A percentile compares a stretch with the other conserved stretches of the same genome.
These are phyloP conservation scores for Marasmius fiardii DNA, from an alignment of 1,284 basidiomycete genomes.

Conservation along the genomic window DNA sequence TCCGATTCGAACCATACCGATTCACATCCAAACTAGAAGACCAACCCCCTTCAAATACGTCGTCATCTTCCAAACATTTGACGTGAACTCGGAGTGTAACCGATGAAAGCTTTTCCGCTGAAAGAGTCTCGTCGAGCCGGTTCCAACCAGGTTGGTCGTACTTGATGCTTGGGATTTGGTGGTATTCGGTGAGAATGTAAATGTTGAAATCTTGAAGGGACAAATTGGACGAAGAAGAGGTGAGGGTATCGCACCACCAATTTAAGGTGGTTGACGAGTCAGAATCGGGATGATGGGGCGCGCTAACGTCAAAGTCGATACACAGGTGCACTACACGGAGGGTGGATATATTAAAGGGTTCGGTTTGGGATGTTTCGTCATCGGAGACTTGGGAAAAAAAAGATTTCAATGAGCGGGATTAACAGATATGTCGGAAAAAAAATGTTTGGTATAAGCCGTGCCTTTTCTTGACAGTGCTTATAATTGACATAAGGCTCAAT, in stretches of 20 bases:
- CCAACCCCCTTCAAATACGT: not conserved
- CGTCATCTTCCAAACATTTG: conserved; percentile 2
- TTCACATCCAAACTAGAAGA: no score
- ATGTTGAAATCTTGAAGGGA: conserved; percentile 1
- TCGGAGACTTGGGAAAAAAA: not conserved
- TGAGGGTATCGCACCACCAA: conserved; percentile 2
- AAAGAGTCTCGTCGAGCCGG: not conserved
- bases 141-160: not conserved
- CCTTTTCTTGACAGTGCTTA: no score
- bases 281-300: not conserved
- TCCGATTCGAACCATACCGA: not conserved
- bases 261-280: not conserved
- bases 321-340: not conserved
- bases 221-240: not conserved
- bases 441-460: no score
- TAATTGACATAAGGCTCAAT: no score
- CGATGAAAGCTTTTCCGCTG: not conserved
- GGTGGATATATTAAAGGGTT: not conserved
- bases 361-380: not conserved
- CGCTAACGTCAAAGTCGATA: not conserved
- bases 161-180: not conserved
- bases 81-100: not conserved
- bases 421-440: no score
- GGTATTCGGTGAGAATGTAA: not conserved
- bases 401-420: no score